Base-by-base conservation (phyloP, 2,329 filamentous ascomycete genomes). In the Ascochyta rabiei region DNA sequence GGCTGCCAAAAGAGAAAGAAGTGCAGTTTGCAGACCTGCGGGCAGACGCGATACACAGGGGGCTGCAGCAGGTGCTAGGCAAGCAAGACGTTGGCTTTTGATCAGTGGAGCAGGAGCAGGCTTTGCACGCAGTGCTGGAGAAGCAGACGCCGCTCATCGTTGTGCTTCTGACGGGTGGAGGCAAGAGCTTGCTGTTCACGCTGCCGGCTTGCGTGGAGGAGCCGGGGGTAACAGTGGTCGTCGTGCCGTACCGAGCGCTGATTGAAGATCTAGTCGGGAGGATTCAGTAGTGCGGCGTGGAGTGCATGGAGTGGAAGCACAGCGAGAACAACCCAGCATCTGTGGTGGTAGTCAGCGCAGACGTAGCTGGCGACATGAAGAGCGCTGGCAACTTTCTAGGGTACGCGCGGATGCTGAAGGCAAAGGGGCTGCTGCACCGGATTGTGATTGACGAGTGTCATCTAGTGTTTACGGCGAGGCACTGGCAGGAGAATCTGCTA, bases 161-260 rank as follows among this genome's bases (percentile, higher is more conserved):
- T 10, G 40, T 68, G 13, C 44, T 66, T n/a, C 62, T 35, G 26
- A 67, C 42, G 12, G 49, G 56, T 7, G 48, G 62, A 19, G 58
- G 63, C 8, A 68, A 68, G 57, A 69, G 62, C 49, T 53, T 69
- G 24, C 60, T 69, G 13, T 67, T 68, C 33, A 68, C 30, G 15
- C 39, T 59, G 10, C 61, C 18, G 15, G 61, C 45, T 45, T 43
- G 21, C 21, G 21, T 23, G 6, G 21, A 23, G 21, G 6, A 23
- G 21, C 21, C 6, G 6, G 21, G 6, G 21, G 21, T 23, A 23
- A 23, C 6, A 23, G 21, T 23, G 6, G 21, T 23, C 6, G 6
- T 23, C 6, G 6, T 23, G 21, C 21, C 6, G 6, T 23, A 23
- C 21, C 6, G 6, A 23, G 21, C 21, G 21, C 21, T 23, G 6